A percentile compares a stretch with the other conserved stretches of the same genome.
phyloP scores from a whole-genome alignment of 176 grass and related monocot species.

The Musa acuminata region DNA sequence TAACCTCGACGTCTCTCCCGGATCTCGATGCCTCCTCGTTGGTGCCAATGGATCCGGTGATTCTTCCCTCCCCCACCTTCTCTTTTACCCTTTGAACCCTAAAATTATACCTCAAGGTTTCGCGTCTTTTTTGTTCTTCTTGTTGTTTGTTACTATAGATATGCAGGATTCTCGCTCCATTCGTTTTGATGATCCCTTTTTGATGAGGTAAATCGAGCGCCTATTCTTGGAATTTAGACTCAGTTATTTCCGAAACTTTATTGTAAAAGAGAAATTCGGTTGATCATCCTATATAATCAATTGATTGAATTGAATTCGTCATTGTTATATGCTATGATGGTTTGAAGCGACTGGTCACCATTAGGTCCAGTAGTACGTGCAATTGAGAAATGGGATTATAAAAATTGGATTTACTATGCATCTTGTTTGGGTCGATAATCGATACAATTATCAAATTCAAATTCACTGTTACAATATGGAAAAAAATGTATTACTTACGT shows the following conservation, averaged over 20 bases:
- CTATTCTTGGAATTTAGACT: background rate
- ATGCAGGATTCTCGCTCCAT: background rate
- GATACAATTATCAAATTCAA: too few relatives aligned
- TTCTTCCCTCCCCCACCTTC: background rate
- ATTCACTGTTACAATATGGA: too few relatives aligned
- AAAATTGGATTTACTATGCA: too few relatives aligned
- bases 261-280: background rate
- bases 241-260: background rate
- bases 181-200: background rate
- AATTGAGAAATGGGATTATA: background rate
- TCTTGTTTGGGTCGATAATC: too few relatives aligned
- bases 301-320: background rate
- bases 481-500: too few relatives aligned
- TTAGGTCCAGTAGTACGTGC: background rate
- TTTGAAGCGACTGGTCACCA: background rate
- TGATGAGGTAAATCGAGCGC: background rate
- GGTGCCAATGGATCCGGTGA: conserved; percentile 90
- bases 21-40: conserved; percentile 80
- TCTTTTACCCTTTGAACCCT: background rate
- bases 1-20: conserved; percentile 61
- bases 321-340: background rate
- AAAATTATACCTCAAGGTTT: background rate
- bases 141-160: background rate
- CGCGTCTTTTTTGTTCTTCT: background rate
- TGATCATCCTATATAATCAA: background rate